A percentile compares a stretch with the other conserved stretches of the same genome.
Conservation (phyloP, 1,139 yeast genomes). For the Lodderomyces beijingensis region DNA sequence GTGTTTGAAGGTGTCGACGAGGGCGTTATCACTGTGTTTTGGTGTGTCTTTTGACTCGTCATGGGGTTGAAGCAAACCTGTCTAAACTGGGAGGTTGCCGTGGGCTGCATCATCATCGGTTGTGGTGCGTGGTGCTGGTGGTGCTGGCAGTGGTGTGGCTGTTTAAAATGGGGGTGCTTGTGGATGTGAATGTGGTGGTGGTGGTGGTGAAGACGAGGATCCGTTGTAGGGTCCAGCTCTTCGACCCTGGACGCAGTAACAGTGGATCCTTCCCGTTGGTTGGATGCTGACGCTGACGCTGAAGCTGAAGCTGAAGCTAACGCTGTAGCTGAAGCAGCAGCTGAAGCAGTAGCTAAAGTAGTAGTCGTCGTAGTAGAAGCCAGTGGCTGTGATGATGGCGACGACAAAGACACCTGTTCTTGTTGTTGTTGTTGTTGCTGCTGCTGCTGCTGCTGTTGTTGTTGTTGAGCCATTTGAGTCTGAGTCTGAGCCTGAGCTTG, state of each 20-base stretch:
- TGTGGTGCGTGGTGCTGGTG: conserved; percentile 1
- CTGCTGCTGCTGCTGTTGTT: conserved; percentile 1
- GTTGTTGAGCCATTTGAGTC: too few species aligned
- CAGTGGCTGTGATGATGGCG: too few species aligned
- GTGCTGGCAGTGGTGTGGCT: conserved; percentile 5
- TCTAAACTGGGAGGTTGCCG: conserved; percentile 30
- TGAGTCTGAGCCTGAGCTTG: background rate
- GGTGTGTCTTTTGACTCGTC: background rate
- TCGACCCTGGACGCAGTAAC: too few species aligned
- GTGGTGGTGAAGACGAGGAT: conserved; percentile 2
- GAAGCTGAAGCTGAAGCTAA: too few species aligned
- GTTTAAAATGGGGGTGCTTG: conserved; percentile 2
- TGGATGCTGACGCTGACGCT: too few species aligned
- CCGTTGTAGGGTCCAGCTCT: too few species aligned
- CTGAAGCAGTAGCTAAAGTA: too few species aligned
- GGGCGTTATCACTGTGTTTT: conserved; percentile 3
- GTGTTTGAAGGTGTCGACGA: conserved; percentile 3
- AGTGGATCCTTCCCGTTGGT: too few species aligned
- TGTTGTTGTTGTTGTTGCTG: background rate
- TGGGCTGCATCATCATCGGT: conserved; percentile 1
- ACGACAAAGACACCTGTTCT: too few species aligned
- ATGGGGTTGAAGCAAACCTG: conserved; percentile 29
- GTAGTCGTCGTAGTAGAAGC: too few species aligned
- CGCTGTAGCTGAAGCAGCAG: too few species aligned
- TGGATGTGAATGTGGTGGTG: conserved; percentile 2